These are phyloP conservation scores for Omphalotus olearius DNA, from an alignment of 1,284 basidiomycete species.

Conservation along the genomic window DNA sequence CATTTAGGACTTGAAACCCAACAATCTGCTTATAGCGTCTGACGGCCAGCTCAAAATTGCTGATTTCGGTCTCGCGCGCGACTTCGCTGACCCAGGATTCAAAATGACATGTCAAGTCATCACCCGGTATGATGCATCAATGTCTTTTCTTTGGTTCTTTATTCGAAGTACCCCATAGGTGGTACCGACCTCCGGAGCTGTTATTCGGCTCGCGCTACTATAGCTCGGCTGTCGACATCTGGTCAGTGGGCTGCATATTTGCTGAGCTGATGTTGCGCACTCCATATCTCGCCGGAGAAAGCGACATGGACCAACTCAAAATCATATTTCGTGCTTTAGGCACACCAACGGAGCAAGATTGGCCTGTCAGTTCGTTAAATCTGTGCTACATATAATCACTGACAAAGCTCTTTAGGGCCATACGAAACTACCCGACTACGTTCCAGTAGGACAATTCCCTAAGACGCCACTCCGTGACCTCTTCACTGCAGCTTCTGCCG, in stretches of 20 bases:
- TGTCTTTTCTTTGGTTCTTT: constrained; percentile 3
- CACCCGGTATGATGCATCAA: constrained; percentile 58
- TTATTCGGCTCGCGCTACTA: constrained; percentile 88
- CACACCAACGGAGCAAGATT: constrained; percentile 93
- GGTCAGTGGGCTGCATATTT: constrained; percentile 96
- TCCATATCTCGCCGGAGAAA: constrained; percentile 90
- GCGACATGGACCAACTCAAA: constrained; percentile 94
- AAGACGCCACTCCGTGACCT: constrained; percentile 80
- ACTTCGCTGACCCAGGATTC: constrained; percentile 89
- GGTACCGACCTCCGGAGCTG: constrained; percentile 97
- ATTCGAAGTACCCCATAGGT: constrained; percentile 44
- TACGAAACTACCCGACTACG: constrained; percentile 85
- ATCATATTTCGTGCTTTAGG: constrained; percentile 94
- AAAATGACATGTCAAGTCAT: constrained; percentile 99
- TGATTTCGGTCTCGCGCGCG: constrained; percentile 97
- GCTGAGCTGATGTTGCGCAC: constrained; percentile 94
- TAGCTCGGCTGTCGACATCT: constrained; percentile 85
- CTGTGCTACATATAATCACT: constrained; percentile 3
- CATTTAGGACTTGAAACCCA: constrained; percentile 92
- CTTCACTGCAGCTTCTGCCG: constrained; percentile 87
- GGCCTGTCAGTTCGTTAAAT: constrained; percentile 64
- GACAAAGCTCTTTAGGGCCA: constrained; percentile 57
- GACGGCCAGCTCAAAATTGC: constrained; percentile 95
- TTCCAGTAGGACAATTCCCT: constrained; percentile 79
- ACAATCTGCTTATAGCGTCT: constrained; percentile 93